Conservation (phyloP, 768 basidiomycete genomes). For the Amanita rubescens region DNA sequence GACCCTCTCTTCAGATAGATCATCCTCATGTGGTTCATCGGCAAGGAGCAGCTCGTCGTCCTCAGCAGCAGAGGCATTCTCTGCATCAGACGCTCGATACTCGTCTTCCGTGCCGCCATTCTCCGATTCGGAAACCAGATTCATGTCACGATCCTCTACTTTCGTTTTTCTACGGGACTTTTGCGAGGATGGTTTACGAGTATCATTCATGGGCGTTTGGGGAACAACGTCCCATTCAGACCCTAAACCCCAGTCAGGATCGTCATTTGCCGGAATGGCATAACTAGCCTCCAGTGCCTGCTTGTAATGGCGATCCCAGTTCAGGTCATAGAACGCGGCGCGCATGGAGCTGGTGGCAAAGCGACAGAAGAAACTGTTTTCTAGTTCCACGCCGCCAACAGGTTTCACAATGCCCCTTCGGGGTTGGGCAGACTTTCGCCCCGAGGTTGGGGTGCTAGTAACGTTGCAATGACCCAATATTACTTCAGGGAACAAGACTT, state of each 20-base stretch:
- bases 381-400: background rate
- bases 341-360: slow-evolving; percentile 50
- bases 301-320: slow-evolving; percentile 46
- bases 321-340: slow-evolving; percentile 55
- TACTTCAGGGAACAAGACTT: slow-evolving; percentile 40
- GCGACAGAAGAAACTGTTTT: slow-evolving; percentile 41
- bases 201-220: slow-evolving; percentile 7
- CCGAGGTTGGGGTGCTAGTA: slow-evolving; percentile 18
- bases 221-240: slow-evolving; percentile 38
- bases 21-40: slow-evolving; percentile 15
- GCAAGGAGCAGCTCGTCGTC: slow-evolving; percentile 14
- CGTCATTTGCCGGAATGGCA: slow-evolving; percentile 16
- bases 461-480: slow-evolving; percentile 49
- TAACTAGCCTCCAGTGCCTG: slow-evolving; percentile 30
- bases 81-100: slow-evolving; percentile 12
- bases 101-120: slow-evolving; percentile 17
- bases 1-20: slow-evolving; percentile 22
- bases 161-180: slow-evolving; percentile 8
- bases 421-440: slow-evolving; percentile 8
- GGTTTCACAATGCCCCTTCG: background rate
- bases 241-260: slow-evolving; percentile 31
- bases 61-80: slow-evolving; percentile 16
- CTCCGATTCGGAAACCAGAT: slow-evolving; percentile 23
- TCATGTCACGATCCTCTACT: slow-evolving; percentile 11
- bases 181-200: slow-evolving; percentile 7